Conservation (phyloP, 1,139 yeast species). For the Suhomyces choctaworum region DNA sequence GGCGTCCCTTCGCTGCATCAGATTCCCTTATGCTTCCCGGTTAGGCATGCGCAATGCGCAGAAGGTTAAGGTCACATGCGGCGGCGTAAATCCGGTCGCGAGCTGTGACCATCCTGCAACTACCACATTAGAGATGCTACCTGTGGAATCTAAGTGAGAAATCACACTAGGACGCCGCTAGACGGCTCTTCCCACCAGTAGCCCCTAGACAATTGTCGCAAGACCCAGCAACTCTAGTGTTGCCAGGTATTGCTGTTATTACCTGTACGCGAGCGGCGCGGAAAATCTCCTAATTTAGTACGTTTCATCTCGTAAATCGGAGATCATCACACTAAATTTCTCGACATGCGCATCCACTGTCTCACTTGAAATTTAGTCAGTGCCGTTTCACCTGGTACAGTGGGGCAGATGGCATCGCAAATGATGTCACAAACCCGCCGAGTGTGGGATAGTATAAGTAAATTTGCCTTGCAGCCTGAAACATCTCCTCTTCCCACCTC, state of each 20-base stretch:
- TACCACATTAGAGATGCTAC: no score
- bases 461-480: background rate
- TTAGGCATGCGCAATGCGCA: background rate
- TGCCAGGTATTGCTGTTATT: no score
- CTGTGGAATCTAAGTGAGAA: no score
- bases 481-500: background rate
- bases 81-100: background rate
- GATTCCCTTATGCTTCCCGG: background rate
- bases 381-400: slow-evolving; percentile 3
- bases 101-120: no score
- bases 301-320: slow-evolving; percentile 5
- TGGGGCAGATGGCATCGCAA: slow-evolving; percentile 3
- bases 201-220: no score
- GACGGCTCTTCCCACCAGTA: no score
- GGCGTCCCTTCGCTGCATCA: slow-evolving; percentile 1
- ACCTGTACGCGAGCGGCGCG: no score
- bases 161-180: no score
- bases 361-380: slow-evolving; percentile 6
- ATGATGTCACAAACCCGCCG: slow-evolving; percentile 4
- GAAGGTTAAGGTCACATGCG: background rate
- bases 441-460: background rate
- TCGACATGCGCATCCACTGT: slow-evolving; percentile 3
- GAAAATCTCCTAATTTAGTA: slow-evolving; percentile 4
- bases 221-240: no score
- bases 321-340: slow-evolving; percentile 9